Conservation (phyloP, 1,284 basidiomycete genomes). For the Exobasidium cylindrosporum region DNA sequence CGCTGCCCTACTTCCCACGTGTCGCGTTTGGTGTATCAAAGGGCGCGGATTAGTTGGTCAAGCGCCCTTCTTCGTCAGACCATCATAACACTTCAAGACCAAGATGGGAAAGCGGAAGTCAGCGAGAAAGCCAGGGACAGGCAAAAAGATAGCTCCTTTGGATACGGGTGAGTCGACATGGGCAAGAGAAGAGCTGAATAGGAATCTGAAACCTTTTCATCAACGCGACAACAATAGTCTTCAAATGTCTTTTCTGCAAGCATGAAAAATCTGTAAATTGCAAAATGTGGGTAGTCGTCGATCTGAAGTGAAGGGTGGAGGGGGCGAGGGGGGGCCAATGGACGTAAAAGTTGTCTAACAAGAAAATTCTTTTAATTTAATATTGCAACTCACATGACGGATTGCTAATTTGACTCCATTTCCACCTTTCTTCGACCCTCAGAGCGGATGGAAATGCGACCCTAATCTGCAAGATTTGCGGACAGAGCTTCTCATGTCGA, state of each 20-base stretch:
- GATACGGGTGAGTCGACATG: constrained; percentile 28
- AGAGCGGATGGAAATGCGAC: constrained; percentile 7
- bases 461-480: constrained; percentile 51
- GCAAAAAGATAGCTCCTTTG: constrained; percentile 39
- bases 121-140: constrained; percentile 37
- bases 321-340: too few relatives aligned
- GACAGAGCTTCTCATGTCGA: constrained; percentile 44
- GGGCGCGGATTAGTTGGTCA: too few relatives aligned
- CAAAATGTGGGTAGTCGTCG: constrained; percentile 67
- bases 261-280: constrained; percentile 85
- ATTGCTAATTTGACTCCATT: neutral
- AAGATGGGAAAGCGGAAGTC: constrained; percentile 50
- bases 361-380: too few relatives aligned
- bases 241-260: constrained; percentile 73
- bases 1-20: too few relatives aligned
- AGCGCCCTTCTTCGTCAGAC: too few relatives aligned
- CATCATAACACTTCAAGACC: too few relatives aligned
- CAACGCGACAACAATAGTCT: constrained; percentile 54
- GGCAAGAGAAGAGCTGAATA: too few relatives aligned
- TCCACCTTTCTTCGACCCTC: constrained; percentile 67
- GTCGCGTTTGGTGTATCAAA: too few relatives aligned
- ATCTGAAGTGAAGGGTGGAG: too few relatives aligned
- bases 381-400: neutral
- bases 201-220: too few relatives aligned
- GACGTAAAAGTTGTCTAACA: constrained; percentile 62